phyloP scores from a whole-genome alignment of 805 yeast genomes.

The Lipomyces chichibuensis region DNA sequence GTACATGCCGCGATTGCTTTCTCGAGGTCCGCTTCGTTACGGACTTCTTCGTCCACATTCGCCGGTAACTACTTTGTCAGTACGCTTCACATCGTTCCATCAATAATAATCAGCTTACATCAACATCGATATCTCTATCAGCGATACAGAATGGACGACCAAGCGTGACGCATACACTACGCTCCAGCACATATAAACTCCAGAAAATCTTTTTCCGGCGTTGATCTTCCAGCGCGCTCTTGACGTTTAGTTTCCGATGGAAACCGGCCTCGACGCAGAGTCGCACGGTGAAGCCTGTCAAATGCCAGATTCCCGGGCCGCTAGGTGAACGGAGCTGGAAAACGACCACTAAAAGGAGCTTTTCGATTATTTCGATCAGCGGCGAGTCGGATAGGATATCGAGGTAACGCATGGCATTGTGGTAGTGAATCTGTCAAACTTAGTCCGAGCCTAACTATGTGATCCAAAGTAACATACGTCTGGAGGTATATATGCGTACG shows the following conservation, averaged over 20 bases:
- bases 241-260: constrained; percentile 22
- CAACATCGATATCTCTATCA: constrained; percentile 34
- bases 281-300: constrained; percentile 32
- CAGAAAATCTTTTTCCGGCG: constrained; percentile 26
- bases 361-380: constrained; percentile 29
- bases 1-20: constrained; percentile 20
- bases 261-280: constrained; percentile 34
- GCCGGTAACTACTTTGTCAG: constrained; percentile 24
- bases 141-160: constrained; percentile 35
- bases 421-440: constrained; percentile 21
- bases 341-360: constrained; percentile 26
- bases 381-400: constrained; percentile 30
- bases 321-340: constrained; percentile 33
- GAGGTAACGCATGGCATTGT: constrained; percentile 27
- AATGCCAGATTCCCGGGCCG: constrained; percentile 36
- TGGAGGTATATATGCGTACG: constrained; percentile 23
- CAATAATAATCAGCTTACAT: constrained; percentile 10
- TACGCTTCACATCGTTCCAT: neutral
- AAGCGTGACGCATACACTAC: constrained; percentile 30
- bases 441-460: neutral
- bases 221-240: constrained; percentile 31
- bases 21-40: constrained; percentile 28
- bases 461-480: constrained; percentile 16
- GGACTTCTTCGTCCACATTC: constrained; percentile 31
- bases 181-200: constrained; percentile 31